Conservation (phyloP, 805 yeast genomes). For the Tetrapisispora arboricola region DNA sequence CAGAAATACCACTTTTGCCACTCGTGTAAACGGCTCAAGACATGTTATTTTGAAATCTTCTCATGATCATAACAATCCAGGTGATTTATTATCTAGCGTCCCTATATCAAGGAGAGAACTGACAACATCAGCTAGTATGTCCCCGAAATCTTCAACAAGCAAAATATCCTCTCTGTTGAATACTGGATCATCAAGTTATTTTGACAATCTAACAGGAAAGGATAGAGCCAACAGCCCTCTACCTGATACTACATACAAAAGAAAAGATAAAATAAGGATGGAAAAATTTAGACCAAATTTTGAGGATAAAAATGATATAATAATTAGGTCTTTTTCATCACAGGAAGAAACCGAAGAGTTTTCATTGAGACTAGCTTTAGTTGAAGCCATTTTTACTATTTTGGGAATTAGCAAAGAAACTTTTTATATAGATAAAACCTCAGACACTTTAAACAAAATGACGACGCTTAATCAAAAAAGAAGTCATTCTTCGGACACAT, state of each 20-base stretch:
- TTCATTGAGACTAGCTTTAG: constrained; percentile 49
- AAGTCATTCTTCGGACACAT: constrained; percentile 9
- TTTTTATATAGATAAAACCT: background rate
- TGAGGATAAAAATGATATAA: constrained; percentile 1
- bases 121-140: background rate
- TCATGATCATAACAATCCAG: constrained; percentile 59
- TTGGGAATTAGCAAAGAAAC: constrained; percentile 49
- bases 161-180: background rate
- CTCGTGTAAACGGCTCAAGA: constrained; percentile 26
- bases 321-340: constrained; percentile 33
- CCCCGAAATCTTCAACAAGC: background rate
- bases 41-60: constrained; percentile 43
- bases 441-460: too few species aligned
- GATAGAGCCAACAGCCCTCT: background rate
- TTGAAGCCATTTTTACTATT: constrained; percentile 58
- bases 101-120: constrained; percentile 44
- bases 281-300: background rate
- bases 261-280: background rate
- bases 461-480: background rate
- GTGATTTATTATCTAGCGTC: constrained; percentile 74
- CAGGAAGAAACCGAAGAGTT: constrained; percentile 68
- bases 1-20: background rate
- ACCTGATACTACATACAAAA: background rate
- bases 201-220: background rate
- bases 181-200: background rate